A percentile compares a stretch with the other conserved stretches of the same genome.
Evolutionary conservation across 768 basidiomycete genomes (phyloP).

Genomic region (Mycena amicta): DNA sequence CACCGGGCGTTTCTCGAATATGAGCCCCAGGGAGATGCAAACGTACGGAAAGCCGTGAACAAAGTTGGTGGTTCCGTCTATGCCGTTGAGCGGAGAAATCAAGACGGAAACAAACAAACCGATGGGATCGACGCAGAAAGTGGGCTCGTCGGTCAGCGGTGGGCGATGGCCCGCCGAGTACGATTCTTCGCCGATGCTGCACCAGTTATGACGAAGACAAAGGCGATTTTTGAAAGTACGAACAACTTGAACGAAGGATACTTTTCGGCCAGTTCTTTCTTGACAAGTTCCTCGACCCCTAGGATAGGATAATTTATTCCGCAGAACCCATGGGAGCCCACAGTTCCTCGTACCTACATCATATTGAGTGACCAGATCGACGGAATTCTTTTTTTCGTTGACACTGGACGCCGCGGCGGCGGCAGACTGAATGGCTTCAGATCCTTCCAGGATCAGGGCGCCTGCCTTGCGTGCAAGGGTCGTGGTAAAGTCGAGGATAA

Average conservation of each 20-base stretch:
- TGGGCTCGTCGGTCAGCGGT: conserved; percentile 82
- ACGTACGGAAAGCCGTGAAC: conserved; percentile 85
- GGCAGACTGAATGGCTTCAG: conserved; percentile 64
- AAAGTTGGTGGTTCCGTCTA: conserved; percentile 90
- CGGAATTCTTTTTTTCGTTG: conserved; percentile 89
- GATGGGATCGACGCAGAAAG: conserved; percentile 96
- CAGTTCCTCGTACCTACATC: no score
- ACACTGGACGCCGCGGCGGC: conserved; percentile 47
- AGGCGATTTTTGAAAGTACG: conserved; percentile 33
- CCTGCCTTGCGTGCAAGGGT: conserved; percentile 78
- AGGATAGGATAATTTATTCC: no score
- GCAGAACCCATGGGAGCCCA: no score
- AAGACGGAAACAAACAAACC: conserved; percentile 42
- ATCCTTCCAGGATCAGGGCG: conserved; percentile 74
- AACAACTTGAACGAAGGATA: conserved; percentile 87
- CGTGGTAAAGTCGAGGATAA: conserved; percentile 68
- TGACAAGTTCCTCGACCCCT: conserved; percentile 90
- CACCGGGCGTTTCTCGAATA: conserved; percentile 78
- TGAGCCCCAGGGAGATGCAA: conserved; percentile 89
- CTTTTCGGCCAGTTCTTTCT: conserved; percentile 57
- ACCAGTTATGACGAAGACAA: not conserved
- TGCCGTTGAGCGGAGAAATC: not conserved
- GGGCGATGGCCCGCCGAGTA: conserved; percentile 74
- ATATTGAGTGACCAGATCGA: conserved; percentile 94
- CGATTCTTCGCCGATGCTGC: conserved; percentile 92